phyloP scores from a whole-genome alignment of 768 basidiomycete species.

The Mycena belliarum region DNA sequence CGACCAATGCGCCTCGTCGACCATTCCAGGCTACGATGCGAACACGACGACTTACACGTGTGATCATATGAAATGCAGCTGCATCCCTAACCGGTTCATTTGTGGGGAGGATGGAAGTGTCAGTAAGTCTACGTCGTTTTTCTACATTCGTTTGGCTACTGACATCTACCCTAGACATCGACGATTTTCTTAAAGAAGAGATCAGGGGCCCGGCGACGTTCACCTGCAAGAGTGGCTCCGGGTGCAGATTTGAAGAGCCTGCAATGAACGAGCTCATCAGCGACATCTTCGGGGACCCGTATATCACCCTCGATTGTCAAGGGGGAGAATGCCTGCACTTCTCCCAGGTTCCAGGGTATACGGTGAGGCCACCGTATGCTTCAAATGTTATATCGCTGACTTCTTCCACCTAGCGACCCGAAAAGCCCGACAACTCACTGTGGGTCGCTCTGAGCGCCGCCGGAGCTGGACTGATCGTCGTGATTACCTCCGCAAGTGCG shows the following conservation, averaged over 20 bases:
- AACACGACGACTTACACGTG: conserved; percentile 83
- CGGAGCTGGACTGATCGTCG: conserved; percentile 72
- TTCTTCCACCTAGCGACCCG: conserved; percentile 53
- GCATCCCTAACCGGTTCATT: conserved; percentile 91
- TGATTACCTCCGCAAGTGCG: conserved; percentile 64
- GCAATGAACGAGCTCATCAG: conserved; percentile 96
- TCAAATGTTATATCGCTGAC: background rate
- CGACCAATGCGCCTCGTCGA: conserved; percentile 60
- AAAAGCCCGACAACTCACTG: conserved; percentile 77
- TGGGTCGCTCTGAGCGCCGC: conserved; percentile 87
- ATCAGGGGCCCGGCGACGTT: conserved; percentile 92
- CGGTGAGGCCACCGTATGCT: conserved; percentile 42
- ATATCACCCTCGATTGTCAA: conserved; percentile 84
- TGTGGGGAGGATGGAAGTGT: conserved; percentile 95
- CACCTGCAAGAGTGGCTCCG: conserved; percentile 67
- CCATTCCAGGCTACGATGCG: conserved; percentile 51
- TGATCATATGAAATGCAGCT: conserved; percentile 83
- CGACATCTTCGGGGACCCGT: conserved; percentile 89
- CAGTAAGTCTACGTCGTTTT: conserved; percentile 52
- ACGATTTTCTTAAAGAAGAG: conserved; percentile 86
- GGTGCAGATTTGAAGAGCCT: conserved; percentile 91
- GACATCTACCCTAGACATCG: conserved; percentile 64
- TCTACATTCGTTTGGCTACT: background rate
- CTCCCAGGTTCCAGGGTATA: conserved; percentile 93
- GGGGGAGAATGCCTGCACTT: conserved; percentile 94